Evolutionary conservation across 106 monocot genomes (phyloP).

Genomic region (Vanilla planifolia): DNA sequence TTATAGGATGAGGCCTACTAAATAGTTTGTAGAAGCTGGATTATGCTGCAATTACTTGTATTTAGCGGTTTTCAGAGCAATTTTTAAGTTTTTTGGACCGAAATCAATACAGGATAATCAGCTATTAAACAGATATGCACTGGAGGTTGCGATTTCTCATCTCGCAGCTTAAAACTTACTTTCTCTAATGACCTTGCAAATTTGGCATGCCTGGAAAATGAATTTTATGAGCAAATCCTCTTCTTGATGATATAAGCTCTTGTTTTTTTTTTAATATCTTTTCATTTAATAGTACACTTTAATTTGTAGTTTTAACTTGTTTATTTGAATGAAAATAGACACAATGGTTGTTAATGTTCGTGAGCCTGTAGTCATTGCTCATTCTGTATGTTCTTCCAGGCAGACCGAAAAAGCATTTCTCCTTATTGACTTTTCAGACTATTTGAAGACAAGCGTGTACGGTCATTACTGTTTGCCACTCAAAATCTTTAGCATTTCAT

Average conservation of each 20-base stretch:
- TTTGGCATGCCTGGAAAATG: background rate
- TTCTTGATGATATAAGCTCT: background rate
- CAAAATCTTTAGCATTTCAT: no score
- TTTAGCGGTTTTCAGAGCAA: no score
- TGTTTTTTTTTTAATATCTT: no score
- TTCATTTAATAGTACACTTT: no score
- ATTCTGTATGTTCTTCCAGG: slow-evolving; percentile 32
- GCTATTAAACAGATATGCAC: no score
- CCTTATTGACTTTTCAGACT: slow-evolving; percentile 89
- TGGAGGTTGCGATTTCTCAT: background rate
- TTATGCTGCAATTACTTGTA: no score
- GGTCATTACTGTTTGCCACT: slow-evolving; percentile 7
- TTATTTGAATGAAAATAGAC: background rate
- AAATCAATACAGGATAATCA: no score
- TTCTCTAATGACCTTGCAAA: background rate
- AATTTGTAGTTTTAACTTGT: no score
- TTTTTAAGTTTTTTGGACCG: no score
- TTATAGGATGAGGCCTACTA: no score
- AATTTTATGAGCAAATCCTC: background rate
- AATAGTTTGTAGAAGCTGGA: no score
- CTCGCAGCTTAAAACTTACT: background rate
- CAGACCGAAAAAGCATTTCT: slow-evolving; percentile 59
- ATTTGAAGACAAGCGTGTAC: slow-evolving; percentile 88
- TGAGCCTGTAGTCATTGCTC: background rate
- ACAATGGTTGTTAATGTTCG: background rate